phyloP scores from a whole-genome alignment of 257 asterid genomes.

The Solanum corneliomulleri region DNA sequence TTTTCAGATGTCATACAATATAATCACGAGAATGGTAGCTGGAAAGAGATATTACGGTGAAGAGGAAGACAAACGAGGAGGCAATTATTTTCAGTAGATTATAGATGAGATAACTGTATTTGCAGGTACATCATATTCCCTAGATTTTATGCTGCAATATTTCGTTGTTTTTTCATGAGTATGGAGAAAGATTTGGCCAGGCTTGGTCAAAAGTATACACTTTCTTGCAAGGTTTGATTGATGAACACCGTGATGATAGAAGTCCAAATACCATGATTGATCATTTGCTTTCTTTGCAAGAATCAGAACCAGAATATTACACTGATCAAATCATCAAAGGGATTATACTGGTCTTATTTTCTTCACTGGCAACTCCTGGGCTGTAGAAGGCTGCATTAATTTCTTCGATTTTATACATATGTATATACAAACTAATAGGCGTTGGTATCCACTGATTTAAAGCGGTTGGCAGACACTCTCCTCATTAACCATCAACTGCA shows the following conservation, averaged over 20 bases:
- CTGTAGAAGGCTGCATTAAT: neutral
- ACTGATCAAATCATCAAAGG: slow-evolving; percentile 43
- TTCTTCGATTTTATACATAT: neutral
- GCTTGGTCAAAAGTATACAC: slow-evolving; percentile 15
- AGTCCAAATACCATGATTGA: slow-evolving; percentile 28
- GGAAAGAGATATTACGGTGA: slow-evolving; percentile 45
- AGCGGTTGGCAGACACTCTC: neutral
- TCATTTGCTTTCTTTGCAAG: slow-evolving; percentile 47
- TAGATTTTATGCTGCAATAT: slow-evolving; percentile 16
- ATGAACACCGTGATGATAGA: slow-evolving; percentile 16
- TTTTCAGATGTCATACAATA: slow-evolving; percentile 27
- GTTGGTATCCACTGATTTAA: neutral
- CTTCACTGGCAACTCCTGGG: neutral
- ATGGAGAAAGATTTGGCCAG: slow-evolving; percentile 17
- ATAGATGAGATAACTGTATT: slow-evolving; percentile 8
- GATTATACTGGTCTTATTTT: slow-evolving; percentile 18
- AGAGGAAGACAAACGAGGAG: slow-evolving; percentile 19
- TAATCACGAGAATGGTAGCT: slow-evolving; percentile 51
- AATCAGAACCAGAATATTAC: slow-evolving; percentile 39
- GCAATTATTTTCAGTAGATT: slow-evolving; percentile 22
- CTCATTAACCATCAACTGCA: neutral
- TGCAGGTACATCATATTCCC: slow-evolving; percentile 13
- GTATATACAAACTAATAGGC: neutral
- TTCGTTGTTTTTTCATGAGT: neutral
- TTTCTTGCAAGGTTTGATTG: slow-evolving; percentile 37